Evolutionary conservation across 1,139 yeast species (phyloP), one percentile per base, ranked within the genome.

Genomic region (Protomyces gravidus): DNA sequence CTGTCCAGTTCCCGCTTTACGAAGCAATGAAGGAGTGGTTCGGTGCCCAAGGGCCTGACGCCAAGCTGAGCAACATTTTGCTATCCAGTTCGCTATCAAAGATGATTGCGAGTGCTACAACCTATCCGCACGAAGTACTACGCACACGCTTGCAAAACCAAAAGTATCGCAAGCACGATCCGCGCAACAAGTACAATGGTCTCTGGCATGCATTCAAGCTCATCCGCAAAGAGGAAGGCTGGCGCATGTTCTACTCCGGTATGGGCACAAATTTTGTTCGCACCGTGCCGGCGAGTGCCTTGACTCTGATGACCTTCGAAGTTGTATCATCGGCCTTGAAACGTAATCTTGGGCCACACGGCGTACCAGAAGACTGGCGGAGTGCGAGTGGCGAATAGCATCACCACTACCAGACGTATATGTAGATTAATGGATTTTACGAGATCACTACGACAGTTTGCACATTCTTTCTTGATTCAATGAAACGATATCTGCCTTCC

Each of bases 1-100:
- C 97, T 0, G 86, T 92, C 58, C 98, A 92, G 73, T 92, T 92
- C 77, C 98, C 98, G 21, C 83, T 89, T n/a, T 92, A 92, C 70
- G 98, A 92, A 69, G 78, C 81, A 66, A 75, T 92, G 65, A 92
- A 92, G 69, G 71, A 70, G 45, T 26, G 64, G 63, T 57, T 61
- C 17, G 65, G 66, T 13, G 62, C 71, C 1, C 64, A 68, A 26
- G 63, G 65, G 33, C 66, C 67, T 7, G 71, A 66, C 26, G 55
- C 67, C 21, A 61, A 66, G 52, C 69, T 77, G 62, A 63, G 73
- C 15, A 79, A 82, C 63, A 76, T 89, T 51, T 78, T 89, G 3
- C 67, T 80, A 19, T 95, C 97, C 1, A 86, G 95, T 1, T 81
- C 92, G 9, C 68, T 84, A 9, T 86, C 96, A 5, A 92, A 92